Evolutionary conservation across 768 basidiomycete genomes (phyloP), one percentile per base, ranked within the genome.

Genomic region (Russula virescens): DNA sequence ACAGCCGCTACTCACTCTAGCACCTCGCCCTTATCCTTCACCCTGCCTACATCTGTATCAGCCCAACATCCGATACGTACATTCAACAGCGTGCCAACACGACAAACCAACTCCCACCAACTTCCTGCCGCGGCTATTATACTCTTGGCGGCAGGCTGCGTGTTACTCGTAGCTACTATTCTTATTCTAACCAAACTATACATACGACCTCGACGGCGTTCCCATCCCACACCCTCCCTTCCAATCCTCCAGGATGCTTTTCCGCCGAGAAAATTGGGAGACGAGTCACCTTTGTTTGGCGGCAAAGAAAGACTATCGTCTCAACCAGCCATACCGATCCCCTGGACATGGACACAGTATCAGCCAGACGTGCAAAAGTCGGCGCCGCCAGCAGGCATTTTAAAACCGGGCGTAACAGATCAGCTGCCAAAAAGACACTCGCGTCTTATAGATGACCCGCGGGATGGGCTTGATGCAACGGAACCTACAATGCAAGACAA

Each of bases 251-350:
- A 86, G 61, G 83, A 87, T 43, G 75, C 73, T 14, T 80, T 77
- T 63, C 71, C 78, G 14, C 80, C 81, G 26, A 77, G 79, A 46
- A 76, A 83, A 45, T 73, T 72, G 51, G 77, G 76, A 9, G 81
- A 85, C 58, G 85, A 85, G 26, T 89, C 88, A 2, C 87, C 86
- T 26, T 74, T 90, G 40, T 91, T 91, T 67, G 88, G 89, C n/a
- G 88, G 89, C 2, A 84, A 84, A 68, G 88, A 90, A 47, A 73
- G 81, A 40, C 80, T 82, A 3, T 80, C 83, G 1, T 74, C 67
- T 18, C 63, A 71, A 25, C 76, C 75, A n/a, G 74, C 73, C 14
- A 72, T 71, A 58, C 77, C 74, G 8, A 76, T 79, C 7, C 71
- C 78, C 19, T 86, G 83, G 81, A 78, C 78, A 54, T 75, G 74